Conservation (phyloP, 2,329 filamentous ascomycete species). For the Xylariales sp. region DNA sequence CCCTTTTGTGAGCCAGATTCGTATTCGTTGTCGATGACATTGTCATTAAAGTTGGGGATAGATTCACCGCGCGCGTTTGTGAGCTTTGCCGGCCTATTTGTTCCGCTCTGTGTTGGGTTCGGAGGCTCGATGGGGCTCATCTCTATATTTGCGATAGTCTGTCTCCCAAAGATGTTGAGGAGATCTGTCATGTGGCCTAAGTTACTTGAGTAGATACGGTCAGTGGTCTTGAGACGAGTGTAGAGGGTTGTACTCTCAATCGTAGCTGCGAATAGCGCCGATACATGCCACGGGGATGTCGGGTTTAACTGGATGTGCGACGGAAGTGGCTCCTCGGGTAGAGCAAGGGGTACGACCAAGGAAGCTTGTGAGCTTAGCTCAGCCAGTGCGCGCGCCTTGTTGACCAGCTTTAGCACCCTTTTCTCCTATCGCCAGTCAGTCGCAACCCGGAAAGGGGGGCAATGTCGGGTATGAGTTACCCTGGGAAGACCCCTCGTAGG, state of each 20-base stretch:
- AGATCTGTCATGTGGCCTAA: slow-evolving; percentile 73
- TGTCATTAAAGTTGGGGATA: slow-evolving; percentile 48
- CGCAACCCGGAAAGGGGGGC: neutral
- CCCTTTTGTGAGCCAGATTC: slow-evolving; percentile 47
- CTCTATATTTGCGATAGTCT: slow-evolving; percentile 79
- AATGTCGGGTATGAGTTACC: slow-evolving; percentile 52
- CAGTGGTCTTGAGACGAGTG: slow-evolving; percentile 69
- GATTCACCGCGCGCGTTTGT: slow-evolving; percentile 47
- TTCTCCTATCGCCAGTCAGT: slow-evolving; percentile 61
- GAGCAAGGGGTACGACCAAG: slow-evolving; percentile 79
- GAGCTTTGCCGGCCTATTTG: slow-evolving; percentile 36
- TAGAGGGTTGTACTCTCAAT: slow-evolving; percentile 84
- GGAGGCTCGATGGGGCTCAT: slow-evolving; percentile 67
- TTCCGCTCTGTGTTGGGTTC: slow-evolving; percentile 46
- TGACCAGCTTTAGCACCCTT: slow-evolving; percentile 73
- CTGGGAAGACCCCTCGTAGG: slow-evolving; percentile 62
- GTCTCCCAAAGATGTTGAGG: slow-evolving; percentile 80
- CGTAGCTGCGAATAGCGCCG: slow-evolving; percentile 79
- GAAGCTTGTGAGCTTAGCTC: slow-evolving; percentile 78
- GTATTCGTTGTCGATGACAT: slow-evolving; percentile 48
- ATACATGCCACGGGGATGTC: slow-evolving; percentile 80
- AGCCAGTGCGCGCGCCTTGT: slow-evolving; percentile 78
- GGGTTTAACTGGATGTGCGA: slow-evolving; percentile 69
- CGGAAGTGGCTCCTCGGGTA: slow-evolving; percentile 69
- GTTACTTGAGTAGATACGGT: slow-evolving; percentile 58